Base-by-base conservation (phyloP, 2,329 filamentous ascomycete genomes). In the Arachnopeziza araneosa region DNA sequence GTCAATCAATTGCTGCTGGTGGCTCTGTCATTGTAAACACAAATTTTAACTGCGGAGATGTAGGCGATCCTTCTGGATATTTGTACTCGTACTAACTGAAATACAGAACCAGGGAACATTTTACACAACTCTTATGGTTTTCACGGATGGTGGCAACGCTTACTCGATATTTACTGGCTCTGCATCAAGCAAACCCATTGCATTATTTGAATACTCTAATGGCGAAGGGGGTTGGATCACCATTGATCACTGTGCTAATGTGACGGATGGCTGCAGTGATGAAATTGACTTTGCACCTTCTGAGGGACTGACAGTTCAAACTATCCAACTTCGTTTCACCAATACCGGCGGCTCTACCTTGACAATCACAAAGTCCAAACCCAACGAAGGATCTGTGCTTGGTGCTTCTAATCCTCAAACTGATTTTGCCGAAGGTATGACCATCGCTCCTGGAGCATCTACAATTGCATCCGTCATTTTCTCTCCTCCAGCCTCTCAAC, bases 331-430 rank as follows among this genome's bases (percentile, higher is more conserved):
- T 19, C 62, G 67, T 21, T 58, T 70, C 36, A 68, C 66, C 50
- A 71, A 71, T 23, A 64, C 63, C 26, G 69, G 69, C 24, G 69
- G 68, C 6, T 68, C 68, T 6, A 63, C 64, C 24, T 58, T 71
- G 22, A 61, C 63, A 5, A 64, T 71, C 22, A 68, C 68, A 5
- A 69, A 70, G 56, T 67, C 64, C 8, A 71, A 71, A 52, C 68
- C 69, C 23, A 67, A 67, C 21, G 66, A 63, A 26, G 63, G 64
- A 26, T 54, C 60, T 2, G 66, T 65, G 51, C 56, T 69, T 9
- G 66, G 65, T 30, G 67, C 67, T 14, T 64, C 66, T 1, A 66
- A 66, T 12, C 64, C 65, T 7, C 56, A 63, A 1, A 65, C 63
- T 6, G 66, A 68, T 24, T 61, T 68, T 14, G 64, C 60, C 36